Conservation (phyloP, 331 rosid species). For the Rosa hybrid region DNA sequence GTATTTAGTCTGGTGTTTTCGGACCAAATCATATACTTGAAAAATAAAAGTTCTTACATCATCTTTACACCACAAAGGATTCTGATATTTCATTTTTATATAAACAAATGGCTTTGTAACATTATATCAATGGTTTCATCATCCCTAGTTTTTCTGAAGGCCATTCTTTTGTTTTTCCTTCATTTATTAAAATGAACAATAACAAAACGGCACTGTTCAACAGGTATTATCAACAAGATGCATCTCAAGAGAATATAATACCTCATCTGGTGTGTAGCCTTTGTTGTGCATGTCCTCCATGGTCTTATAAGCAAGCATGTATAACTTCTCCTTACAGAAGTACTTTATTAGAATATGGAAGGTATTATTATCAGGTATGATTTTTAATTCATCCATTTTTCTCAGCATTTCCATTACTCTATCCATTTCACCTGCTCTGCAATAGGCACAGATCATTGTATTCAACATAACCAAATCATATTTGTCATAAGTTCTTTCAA, state of each 20-base stretch:
- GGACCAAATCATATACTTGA: neutral
- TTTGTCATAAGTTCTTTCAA: constrained; percentile 64
- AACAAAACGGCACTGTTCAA: neutral
- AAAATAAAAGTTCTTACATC: neutral
- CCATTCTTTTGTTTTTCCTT: neutral
- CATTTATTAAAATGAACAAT: neutral
- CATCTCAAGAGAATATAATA: constrained; percentile 30
- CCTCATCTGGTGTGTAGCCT: constrained; percentile 92
- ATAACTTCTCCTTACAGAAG: constrained; percentile 81
- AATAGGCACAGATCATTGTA: constrained; percentile 91
- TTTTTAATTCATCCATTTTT: constrained; percentile 87
- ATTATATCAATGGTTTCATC: neutral
- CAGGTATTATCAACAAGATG: constrained; percentile 17
- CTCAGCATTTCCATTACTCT: constrained; percentile 85
- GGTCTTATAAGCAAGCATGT: constrained; percentile 75
- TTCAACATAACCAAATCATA: constrained; percentile 88
- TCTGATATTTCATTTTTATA: neutral
- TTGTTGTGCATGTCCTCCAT: constrained; percentile 79
- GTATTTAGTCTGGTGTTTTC: neutral
- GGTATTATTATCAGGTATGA: constrained; percentile 83
- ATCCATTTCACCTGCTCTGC: constrained; percentile 91
- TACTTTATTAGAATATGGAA: constrained; percentile 79
- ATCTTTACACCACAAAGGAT: neutral
- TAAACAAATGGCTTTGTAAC: neutral
- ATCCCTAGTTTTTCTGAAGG: neutral